These are phyloP conservation scores for Grosmannia huntii DNA, from an alignment of 2,329 filamentous ascomycete genomes.

Conservation along the genomic window DNA sequence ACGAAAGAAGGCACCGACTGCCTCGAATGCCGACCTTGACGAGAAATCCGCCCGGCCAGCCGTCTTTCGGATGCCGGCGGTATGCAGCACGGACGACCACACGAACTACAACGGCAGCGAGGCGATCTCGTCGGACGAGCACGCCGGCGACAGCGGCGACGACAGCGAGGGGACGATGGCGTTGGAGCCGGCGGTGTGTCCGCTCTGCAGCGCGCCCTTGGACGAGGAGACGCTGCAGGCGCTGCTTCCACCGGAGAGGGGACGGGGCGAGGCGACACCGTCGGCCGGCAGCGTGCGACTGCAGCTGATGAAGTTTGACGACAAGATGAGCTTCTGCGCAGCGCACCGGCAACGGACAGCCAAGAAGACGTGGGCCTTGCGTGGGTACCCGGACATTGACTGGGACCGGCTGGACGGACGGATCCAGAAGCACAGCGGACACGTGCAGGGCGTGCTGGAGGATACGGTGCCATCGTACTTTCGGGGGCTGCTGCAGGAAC, in stretches of 20 bases:
- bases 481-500: conserved; percentile 39
- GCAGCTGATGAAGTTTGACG: conserved; percentile 34
- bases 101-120: neutral
- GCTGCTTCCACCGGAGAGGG: neutral
- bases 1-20: neutral
- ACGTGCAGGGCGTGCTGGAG: conserved; percentile 47
- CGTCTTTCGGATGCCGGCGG: conserved; percentile 3
- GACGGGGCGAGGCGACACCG: conserved; percentile 14
- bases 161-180: conserved; percentile 6
- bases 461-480: conserved; percentile 46
- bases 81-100: neutral
- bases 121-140: neutral
- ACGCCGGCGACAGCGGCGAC: neutral
- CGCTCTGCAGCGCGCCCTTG: conserved; percentile 53
- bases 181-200: conserved; percentile 31
- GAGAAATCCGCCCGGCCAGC: neutral
- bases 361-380: conserved; percentile 29
- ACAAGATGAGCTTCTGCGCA: conserved; percentile 51
- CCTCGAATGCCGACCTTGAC: neutral
- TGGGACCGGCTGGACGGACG: conserved; percentile 51
- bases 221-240: conserved; percentile 37
- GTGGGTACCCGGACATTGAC: conserved; percentile 57
- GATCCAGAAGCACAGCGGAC: conserved; percentile 40
- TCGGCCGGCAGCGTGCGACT: conserved; percentile 9
- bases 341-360: conserved; percentile 47